Conservation (phyloP, 169 alveolate species). For the Plasmodium knowlesi region DNA sequence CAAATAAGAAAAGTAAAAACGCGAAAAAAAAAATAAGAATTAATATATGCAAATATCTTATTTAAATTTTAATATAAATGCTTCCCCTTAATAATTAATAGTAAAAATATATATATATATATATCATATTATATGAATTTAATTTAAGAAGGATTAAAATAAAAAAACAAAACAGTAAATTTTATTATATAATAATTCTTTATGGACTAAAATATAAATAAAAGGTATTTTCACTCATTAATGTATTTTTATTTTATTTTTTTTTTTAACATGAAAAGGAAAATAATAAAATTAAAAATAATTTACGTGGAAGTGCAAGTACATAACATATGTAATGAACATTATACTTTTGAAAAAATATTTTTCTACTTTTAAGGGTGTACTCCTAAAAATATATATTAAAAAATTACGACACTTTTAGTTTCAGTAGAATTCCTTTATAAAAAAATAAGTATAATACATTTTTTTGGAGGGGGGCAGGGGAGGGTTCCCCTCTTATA, state of each 20-base stretch:
- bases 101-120: not conserved
- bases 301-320: not conserved
- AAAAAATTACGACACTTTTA: not conserved
- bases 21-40: not conserved
- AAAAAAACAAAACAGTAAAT: not conserved
- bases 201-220: not conserved
- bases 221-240: not conserved
- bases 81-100: not conserved
- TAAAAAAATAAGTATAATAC: not conserved
- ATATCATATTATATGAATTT: not conserved
- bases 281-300: not conserved
- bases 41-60: not conserved
- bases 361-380: not conserved
- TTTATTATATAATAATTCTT: not conserved
- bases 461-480: not conserved
- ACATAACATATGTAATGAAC: not conserved
- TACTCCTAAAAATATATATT: not conserved
- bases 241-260: not conserved
- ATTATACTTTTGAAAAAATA: not conserved
- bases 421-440: not conserved
- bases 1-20: not conserved
- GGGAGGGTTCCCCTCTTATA: not conserved
- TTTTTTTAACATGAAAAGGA: not conserved
- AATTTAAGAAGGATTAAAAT: not conserved
- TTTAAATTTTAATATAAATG: not conserved